A percentile compares a stretch with the other conserved stretches of the same genome.
Conservation (phyloP, 139 green algal genomes). For the Coelastrella sp. region DNA sequence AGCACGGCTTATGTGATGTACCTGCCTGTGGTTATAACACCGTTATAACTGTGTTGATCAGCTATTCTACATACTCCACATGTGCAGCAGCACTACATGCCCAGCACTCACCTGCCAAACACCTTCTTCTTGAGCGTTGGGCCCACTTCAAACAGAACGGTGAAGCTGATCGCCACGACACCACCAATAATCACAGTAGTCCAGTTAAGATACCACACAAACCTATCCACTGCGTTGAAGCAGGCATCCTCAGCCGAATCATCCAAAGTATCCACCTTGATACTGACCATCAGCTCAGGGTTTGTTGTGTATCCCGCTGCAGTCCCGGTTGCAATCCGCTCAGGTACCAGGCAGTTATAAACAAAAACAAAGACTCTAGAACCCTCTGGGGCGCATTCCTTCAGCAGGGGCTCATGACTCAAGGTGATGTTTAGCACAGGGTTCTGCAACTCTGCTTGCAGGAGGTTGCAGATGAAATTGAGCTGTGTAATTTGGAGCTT, state of each 20-base stretch:
- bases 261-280: background rate
- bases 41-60: background rate
- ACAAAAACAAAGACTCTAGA: conserved; percentile 16
- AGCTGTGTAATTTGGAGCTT: background rate
- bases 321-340: too few species aligned
- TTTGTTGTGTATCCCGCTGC: background rate
- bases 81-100: background rate
- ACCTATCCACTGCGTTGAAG: background rate
- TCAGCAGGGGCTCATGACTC: background rate
- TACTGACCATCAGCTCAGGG: background rate
- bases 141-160: background rate
- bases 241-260: background rate
- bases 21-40: too few species aligned
- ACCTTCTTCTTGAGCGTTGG: background rate
- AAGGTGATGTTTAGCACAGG: background rate
- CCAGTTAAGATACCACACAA: background rate
- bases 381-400: background rate
- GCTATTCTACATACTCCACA: background rate
- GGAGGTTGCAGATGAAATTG: background rate
- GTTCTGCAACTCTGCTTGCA: background rate
- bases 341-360: background rate
- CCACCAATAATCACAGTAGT: background rate
- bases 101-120: background rate
- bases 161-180: background rate
- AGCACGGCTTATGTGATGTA: too few species aligned